Percentiles rank a stretch among this genome's conserved stretches.
Conservation (phyloP, 2,329 filamentous ascomycete species). For the Lanzia echinophila region DNA sequence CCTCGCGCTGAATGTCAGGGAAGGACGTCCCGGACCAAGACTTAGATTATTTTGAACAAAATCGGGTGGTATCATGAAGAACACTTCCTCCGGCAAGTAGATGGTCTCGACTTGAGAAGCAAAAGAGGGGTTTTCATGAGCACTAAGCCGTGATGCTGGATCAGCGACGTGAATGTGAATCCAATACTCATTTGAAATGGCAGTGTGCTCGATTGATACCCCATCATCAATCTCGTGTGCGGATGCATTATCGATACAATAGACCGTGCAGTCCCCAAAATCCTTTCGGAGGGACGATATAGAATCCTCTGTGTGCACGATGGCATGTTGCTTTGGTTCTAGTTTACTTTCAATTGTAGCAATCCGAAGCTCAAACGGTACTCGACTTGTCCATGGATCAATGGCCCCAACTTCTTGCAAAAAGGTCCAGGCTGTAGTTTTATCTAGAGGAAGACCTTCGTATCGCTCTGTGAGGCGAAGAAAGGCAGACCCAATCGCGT, state of each 20-base stretch:
- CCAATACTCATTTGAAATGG: conserved; percentile 54
- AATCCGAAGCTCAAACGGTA: conserved; percentile 53
- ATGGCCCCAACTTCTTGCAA: conserved; percentile 70
- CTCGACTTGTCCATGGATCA: conserved; percentile 61
- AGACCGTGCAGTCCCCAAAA: conserved; percentile 54
- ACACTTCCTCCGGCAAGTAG: conserved; percentile 52
- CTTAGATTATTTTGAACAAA: conserved; percentile 48
- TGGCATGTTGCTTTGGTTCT: conserved; percentile 21
- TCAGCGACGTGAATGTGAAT: conserved; percentile 74
- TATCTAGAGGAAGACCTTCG: conserved; percentile 38
- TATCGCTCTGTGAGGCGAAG: conserved; percentile 58
- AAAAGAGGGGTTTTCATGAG: conserved; percentile 53
- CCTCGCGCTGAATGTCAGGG: conserved; percentile 56
- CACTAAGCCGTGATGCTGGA: conserved; percentile 62
- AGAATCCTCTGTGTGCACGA: conserved; percentile 36
- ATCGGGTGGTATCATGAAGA: conserved; percentile 51
- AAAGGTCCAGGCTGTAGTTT: conserved; percentile 53
- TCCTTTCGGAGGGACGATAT: conserved; percentile 49
- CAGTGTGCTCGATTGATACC: conserved; percentile 60
- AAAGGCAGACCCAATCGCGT: conserved; percentile 57
- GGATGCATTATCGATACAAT: conserved; percentile 62
- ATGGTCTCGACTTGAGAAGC: conserved; percentile 53
- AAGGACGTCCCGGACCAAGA: conserved; percentile 43
- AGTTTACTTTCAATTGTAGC: conserved; percentile 38
- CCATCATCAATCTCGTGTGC: conserved; percentile 75